phyloP scores from a whole-genome alignment of 306 rosid species.

The Phaseolus lunatus region DNA sequence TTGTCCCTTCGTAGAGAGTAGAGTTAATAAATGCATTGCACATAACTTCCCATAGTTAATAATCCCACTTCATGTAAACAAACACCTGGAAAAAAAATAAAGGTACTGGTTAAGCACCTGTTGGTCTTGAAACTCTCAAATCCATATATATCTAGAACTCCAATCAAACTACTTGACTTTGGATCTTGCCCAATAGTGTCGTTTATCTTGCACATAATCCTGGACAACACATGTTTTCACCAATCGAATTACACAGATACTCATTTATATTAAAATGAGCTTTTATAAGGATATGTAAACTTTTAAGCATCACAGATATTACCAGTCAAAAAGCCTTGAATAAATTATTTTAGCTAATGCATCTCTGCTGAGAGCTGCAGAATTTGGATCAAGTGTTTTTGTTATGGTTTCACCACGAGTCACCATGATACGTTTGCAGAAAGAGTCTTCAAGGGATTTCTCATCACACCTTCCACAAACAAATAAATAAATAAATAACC shows the following conservation, averaged over 20 bases:
- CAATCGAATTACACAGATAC: slow-evolving; percentile 35
- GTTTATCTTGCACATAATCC: slow-evolving; percentile 92
- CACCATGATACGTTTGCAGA: slow-evolving; percentile 91
- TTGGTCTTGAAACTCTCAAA: slow-evolving; percentile 99
- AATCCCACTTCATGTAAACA: slow-evolving; percentile 42
- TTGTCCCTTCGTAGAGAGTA: too few relatives aligned
- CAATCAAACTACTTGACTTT: slow-evolving; percentile 74
- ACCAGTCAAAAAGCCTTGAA: slow-evolving; percentile 95
- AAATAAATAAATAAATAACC: slow-evolving; percentile 1
- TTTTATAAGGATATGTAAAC: not conserved
- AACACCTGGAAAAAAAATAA: slow-evolving; percentile 52
- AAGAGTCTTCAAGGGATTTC: slow-evolving; percentile 83
- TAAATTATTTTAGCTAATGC: slow-evolving; percentile 90
- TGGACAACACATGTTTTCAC: slow-evolving; percentile 49
- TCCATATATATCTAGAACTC: slow-evolving; percentile 98
- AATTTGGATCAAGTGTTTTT: slow-evolving; percentile 72
- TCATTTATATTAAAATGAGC: not conserved
- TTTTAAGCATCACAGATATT: slow-evolving; percentile 43
- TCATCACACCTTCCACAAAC: slow-evolving; percentile 77
- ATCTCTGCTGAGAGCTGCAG: slow-evolving; percentile 87
- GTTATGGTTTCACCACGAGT: slow-evolving; percentile 95
- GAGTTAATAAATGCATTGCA: too few relatives aligned
- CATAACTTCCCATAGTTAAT: not conserved
- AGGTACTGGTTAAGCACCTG: slow-evolving; percentile 90
- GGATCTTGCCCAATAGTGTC: slow-evolving; percentile 95